Conservation (phyloP, 2,329 filamentous ascomycete species). For the Trematosphaeria pertusa region DNA sequence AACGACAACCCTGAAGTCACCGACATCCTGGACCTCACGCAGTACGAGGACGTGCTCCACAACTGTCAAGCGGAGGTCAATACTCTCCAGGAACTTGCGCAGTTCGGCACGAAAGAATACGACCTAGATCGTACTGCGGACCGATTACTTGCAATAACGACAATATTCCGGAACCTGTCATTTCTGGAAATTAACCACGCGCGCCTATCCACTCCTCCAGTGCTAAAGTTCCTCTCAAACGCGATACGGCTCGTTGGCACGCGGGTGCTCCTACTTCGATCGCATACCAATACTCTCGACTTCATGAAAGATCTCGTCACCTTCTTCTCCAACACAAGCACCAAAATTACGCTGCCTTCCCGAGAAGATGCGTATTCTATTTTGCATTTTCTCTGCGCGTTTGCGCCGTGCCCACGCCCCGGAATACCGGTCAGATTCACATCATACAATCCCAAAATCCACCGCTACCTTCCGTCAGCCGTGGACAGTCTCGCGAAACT, state of each 20-base stretch:
- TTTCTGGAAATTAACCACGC: conserved; percentile 81
- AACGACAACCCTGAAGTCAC: conserved; percentile 86
- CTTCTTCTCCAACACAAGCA: conserved; percentile 86
- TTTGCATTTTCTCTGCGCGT: conserved; percentile 87
- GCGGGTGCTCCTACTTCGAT: conserved; percentile 83
- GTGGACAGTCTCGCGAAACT: conserved; percentile 92
- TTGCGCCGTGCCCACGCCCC: conserved; percentile 81
- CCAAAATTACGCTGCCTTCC: conserved; percentile 79
- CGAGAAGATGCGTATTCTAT: conserved; percentile 87
- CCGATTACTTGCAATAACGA: conserved; percentile 86
- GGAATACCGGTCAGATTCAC: conserved; percentile 72
- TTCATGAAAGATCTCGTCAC: conserved; percentile 97
- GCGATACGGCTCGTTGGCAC: conserved; percentile 89
- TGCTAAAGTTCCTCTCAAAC: conserved; percentile 83
- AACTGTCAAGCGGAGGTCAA: conserved; percentile 78
- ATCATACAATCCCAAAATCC: conserved; percentile 78
- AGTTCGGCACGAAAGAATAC: conserved; percentile 78
- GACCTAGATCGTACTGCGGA: conserved; percentile 87
- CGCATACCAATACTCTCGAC: conserved; percentile 84
- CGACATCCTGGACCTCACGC: conserved; percentile 79
- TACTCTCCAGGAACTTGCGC: conserved; percentile 72
- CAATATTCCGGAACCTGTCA: conserved; percentile 90
- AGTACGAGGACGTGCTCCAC: conserved; percentile 87
- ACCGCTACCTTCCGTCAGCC: conserved; percentile 88
- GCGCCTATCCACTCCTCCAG: conserved; percentile 74